Evolutionary conservation across 2,329 filamentous ascomycete genomes (phyloP).

Genomic region (Aspergillus aculeatinus): DNA sequence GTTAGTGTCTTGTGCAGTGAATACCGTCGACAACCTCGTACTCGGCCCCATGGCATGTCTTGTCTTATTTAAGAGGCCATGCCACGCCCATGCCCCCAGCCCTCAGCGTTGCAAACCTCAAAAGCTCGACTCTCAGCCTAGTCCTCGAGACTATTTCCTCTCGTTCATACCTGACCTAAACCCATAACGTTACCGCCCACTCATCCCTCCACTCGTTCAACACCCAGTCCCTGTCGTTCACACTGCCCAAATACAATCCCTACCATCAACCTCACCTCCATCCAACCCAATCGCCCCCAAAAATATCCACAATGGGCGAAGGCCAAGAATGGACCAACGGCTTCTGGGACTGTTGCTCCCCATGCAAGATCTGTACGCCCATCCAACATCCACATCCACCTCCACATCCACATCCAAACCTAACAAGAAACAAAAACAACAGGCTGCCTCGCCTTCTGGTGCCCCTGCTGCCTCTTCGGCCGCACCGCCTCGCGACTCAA

Average conservation of each 20-base stretch:
- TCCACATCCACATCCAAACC: background rate
- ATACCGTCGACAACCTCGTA: background rate
- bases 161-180: too few relatives aligned
- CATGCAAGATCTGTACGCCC: conserved; percentile 31
- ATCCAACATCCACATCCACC: background rate
- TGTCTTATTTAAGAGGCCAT: background rate
- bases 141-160: too few relatives aligned
- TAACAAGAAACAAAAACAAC: background rate
- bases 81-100: too few relatives aligned
- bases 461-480: conserved; percentile 35
- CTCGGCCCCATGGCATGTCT: background rate
- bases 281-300: background rate
- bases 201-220: background rate
- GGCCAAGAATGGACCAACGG: conserved; percentile 29
- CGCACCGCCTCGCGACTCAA: conserved; percentile 31
- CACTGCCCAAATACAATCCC: background rate
- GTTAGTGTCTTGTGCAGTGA: too few relatives aligned
- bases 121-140: too few relatives aligned
- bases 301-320: conserved; percentile 10
- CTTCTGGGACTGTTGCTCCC: conserved; percentile 36
- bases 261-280: background rate
- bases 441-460: conserved; percentile 31
- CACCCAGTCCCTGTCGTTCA: background rate
- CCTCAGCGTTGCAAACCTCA: too few relatives aligned
- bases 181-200: background rate